phyloP scores from a whole-genome alignment of 495 filamentous ascomycete species.

The Amniculicola lignicola region DNA sequence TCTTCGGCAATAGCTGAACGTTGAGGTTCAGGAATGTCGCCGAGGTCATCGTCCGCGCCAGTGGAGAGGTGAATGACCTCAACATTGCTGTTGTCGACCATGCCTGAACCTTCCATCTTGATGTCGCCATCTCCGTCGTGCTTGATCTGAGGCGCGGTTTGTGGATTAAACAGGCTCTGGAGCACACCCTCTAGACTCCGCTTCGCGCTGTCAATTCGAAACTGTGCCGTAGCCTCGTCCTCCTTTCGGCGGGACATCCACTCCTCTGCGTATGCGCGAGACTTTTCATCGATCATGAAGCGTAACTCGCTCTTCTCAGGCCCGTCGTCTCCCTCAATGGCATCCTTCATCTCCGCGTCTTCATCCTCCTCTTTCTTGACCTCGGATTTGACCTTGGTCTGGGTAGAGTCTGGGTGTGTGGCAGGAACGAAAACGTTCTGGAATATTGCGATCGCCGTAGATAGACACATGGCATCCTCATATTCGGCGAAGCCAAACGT shows the following conservation, averaged over 20 bases:
- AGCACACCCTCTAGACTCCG: slow-evolving; percentile 62
- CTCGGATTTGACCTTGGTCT: slow-evolving; percentile 63
- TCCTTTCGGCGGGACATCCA: slow-evolving; percentile 65
- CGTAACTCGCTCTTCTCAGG: slow-evolving; percentile 22
- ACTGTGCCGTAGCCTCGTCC: slow-evolving; percentile 61
- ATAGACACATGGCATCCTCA: slow-evolving; percentile 85
- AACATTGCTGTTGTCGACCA: slow-evolving; percentile 50
- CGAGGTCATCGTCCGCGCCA: slow-evolving; percentile 80
- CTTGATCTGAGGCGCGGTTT: slow-evolving; percentile 42
- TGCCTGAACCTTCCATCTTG: slow-evolving; percentile 64
- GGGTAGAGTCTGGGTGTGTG: too few species aligned
- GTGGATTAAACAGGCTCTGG: slow-evolving; percentile 69
- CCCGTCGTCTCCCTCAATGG: slow-evolving; percentile 38
- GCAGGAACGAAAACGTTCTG: slow-evolving; percentile 81
- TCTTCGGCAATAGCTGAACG: slow-evolving; percentile 94
- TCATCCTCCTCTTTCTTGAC: slow-evolving; percentile 50
- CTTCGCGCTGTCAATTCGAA: slow-evolving; percentile 66
- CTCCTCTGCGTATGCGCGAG: slow-evolving; percentile 74
- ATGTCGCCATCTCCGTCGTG: slow-evolving; percentile 65
- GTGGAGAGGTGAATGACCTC: slow-evolving; percentile 81
- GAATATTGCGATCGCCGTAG: slow-evolving; percentile 80
- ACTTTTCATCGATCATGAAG: slow-evolving; percentile 76
- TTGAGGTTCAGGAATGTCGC: slow-evolving; percentile 94
- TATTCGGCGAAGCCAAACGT: slow-evolving; percentile 96
- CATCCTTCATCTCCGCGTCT: slow-evolving; percentile 41